Percentiles rank a stretch among this genome's conserved stretches.
phyloP scores from a whole-genome alignment of 1,139 yeast species.

The Geotrichum cucujoidarum region DNA sequence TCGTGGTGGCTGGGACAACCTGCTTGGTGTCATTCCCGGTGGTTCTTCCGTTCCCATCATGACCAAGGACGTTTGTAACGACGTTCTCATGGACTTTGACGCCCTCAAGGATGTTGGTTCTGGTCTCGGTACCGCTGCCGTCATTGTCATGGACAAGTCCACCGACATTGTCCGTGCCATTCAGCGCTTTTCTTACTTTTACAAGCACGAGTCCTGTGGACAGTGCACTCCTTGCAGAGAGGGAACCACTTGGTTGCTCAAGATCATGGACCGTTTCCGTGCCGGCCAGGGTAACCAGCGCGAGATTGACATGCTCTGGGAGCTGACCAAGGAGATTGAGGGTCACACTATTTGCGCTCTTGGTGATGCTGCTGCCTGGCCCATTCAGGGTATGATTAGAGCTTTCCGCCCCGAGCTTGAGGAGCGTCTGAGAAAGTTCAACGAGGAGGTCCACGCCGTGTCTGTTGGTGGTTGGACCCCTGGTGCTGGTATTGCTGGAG shows the following conservation, averaged over 20 bases:
- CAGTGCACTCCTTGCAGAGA: constrained; percentile 95
- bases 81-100: constrained; percentile 78
- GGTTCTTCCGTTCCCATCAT: constrained; percentile 85
- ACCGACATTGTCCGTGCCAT: constrained; percentile 80
- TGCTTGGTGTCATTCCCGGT: constrained; percentile 81
- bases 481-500: constrained; percentile 57
- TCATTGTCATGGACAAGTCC: constrained; percentile 80
- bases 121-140: constrained; percentile 89
- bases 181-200: constrained; percentile 75
- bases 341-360: constrained; percentile 89
- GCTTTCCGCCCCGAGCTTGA: constrained; percentile 78
- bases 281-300: constrained; percentile 72
- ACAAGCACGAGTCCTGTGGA: constrained; percentile 89
- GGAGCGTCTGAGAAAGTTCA: constrained; percentile 58
- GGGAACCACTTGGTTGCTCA: constrained; percentile 81
- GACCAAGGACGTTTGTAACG: constrained; percentile 61
- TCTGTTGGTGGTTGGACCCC: constrained; percentile 76
- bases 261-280: constrained; percentile 77
- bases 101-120: constrained; percentile 79
- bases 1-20: constrained; percentile 87
- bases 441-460: constrained; percentile 43
- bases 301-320: constrained; percentile 78
- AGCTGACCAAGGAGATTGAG: constrained; percentile 77
- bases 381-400: constrained; percentile 78
- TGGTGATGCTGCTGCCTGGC: constrained; percentile 95